A percentile compares a stretch with the other conserved stretches of the same genome.
Evolutionary conservation across 768 basidiomycete species (phyloP).

Genomic region (Chalciporus sphaerocephalus): DNA sequence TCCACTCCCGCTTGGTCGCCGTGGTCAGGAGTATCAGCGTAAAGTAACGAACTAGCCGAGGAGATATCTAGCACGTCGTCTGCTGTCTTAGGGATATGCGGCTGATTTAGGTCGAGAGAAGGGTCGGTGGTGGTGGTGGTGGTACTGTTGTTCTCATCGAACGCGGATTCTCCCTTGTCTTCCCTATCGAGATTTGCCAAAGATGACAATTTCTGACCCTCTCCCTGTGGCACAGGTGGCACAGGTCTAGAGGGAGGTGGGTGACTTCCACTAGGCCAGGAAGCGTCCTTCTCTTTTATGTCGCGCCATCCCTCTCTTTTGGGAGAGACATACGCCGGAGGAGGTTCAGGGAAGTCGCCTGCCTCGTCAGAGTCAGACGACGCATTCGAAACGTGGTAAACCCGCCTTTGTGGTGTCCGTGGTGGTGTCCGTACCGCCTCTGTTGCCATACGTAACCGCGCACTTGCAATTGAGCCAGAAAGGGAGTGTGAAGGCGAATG

Average conservation of each 20-base stretch:
- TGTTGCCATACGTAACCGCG: slow-evolving; percentile 5
- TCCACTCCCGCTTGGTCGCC: slow-evolving; percentile 8
- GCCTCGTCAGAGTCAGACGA: slow-evolving; percentile 23
- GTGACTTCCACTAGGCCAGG: background rate
- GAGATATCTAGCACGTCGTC: slow-evolving; percentile 29
- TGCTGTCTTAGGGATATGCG: slow-evolving; percentile 18
- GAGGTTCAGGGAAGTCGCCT: slow-evolving; percentile 35
- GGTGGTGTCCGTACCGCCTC: slow-evolving; percentile 12
- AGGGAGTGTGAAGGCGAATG: slow-evolving; percentile 9
- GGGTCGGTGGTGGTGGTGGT: background rate
- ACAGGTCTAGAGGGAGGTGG: slow-evolving; percentile 17
- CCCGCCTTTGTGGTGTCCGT: slow-evolving; percentile 36
- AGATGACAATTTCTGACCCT: slow-evolving; percentile 8
- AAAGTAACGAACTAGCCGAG: slow-evolving; percentile 15
- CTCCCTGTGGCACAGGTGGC: slow-evolving; percentile 13
- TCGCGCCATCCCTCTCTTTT: slow-evolving; percentile 1
- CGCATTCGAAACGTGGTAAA: slow-evolving; percentile 42
- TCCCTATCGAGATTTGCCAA: background rate
- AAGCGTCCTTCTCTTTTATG: background rate
- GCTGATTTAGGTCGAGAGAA: background rate
- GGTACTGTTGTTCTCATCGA: background rate
- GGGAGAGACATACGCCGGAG: slow-evolving; percentile 43
- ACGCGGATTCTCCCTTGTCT: background rate
- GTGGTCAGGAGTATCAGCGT: slow-evolving; percentile 4
- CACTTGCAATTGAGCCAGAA: background rate